Conservation (phyloP, 805 yeast genomes). For the Scheffersomyces lignosus region DNA sequence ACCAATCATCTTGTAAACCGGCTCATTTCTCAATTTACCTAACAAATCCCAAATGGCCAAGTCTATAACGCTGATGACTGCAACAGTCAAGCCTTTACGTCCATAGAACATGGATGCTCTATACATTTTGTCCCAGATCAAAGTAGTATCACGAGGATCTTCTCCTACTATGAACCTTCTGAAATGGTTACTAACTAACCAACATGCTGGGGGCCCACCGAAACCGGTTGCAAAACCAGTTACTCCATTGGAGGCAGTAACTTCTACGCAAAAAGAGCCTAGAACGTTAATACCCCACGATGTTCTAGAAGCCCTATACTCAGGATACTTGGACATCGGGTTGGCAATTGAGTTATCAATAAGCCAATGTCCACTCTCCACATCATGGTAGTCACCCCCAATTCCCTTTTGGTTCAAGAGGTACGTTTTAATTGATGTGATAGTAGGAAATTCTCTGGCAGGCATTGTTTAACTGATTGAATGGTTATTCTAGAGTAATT, state of each 20-base stretch:
- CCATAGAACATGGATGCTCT: slow-evolving; percentile 53
- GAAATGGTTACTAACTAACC: slow-evolving; percentile 48
- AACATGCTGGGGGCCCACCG: slow-evolving; percentile 53
- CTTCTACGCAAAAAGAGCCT: slow-evolving; percentile 50
- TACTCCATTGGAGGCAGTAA: slow-evolving; percentile 49
- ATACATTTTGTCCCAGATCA: slow-evolving; percentile 50
- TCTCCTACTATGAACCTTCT: slow-evolving; percentile 45
- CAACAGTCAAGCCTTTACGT: slow-evolving; percentile 49
- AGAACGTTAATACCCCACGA: slow-evolving; percentile 53
- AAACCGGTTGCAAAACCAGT: slow-evolving; percentile 53
- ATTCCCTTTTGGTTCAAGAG: slow-evolving; percentile 44
- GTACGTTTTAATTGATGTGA: slow-evolving; percentile 43
- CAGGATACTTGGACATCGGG: slow-evolving; percentile 50
- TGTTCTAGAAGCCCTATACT: slow-evolving; percentile 44
- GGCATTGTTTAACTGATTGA: no score
- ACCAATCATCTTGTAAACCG: slow-evolving; percentile 53
- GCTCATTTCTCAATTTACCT: slow-evolving; percentile 51
- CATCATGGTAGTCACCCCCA: slow-evolving; percentile 55
- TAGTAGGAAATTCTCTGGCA: slow-evolving; percentile 40
- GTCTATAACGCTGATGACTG: slow-evolving; percentile 48
- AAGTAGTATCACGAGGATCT: slow-evolving; percentile 48
- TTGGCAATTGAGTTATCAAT: slow-evolving; percentile 47
- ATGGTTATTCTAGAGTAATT: no score
- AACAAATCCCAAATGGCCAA: slow-evolving; percentile 52
- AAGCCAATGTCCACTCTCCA: slow-evolving; percentile 49